Base-by-base conservation (phyloP, 1,284 basidiomycete genomes). In the Rhodofomes roseus region DNA sequence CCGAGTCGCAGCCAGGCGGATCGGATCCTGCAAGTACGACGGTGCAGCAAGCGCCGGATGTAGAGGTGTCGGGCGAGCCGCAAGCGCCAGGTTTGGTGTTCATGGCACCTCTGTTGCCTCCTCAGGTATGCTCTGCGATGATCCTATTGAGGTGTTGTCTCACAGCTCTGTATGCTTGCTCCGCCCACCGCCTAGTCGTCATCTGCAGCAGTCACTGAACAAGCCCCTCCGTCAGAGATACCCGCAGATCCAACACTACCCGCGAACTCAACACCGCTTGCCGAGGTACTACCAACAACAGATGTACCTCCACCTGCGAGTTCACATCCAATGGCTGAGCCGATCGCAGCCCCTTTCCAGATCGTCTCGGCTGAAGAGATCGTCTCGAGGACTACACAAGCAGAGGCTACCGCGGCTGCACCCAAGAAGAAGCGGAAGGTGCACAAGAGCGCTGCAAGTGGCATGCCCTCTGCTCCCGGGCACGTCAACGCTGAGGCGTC, bases 41-140 rank as follows among this genome's bases (percentile, higher is more conserved):
- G 12, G 44, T 4, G 44, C 44, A 16, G 16, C 44, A 25, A 25
- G 22, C 44, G 23, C 5, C 23, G 25, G 23, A 34, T n/a, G 27
- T 16, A 29, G 18, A 11, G n/a, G 14, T 34, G 27, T 8, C 16
- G 37, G 29, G 40, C 51, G 27, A 39, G 16, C 34, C 53, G 22
- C 50, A 51, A 29, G 29, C 14, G 4, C 29, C 56, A 27, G 54
- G 43, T n/a, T 37, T 65, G n/a, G 56, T 69, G 11, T 70, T 69
- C 60, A 68, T 68, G 63, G 59, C 67, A 11, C 68, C 68, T 29
- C 25, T 55, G 40, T 27, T 55, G 27, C 54, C 54, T 8, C 16
- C 36, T 20, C 7, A 40, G 25, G 53, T 54, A 4, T n/a, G 53
- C 40, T 36, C 31, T 16, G 16, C 3, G 16, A 16, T 18, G 12